Evolutionary conservation across 2,329 filamentous ascomycete genomes (phyloP), one percentile per base, ranked within the genome.

Genomic region (Onygenales sp.): DNA sequence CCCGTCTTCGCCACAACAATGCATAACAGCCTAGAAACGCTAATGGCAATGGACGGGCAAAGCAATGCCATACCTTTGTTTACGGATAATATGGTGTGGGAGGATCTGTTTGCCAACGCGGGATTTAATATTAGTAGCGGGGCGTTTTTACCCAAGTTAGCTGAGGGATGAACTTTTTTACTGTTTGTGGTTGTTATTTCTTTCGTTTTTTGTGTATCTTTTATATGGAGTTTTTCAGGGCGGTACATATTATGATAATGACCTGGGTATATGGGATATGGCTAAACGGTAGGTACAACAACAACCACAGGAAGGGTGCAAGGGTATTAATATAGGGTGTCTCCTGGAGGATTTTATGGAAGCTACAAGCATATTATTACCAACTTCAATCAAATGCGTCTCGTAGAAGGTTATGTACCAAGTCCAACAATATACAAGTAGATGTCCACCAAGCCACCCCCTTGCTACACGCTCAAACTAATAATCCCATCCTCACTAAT

Each of bases 81-180:
- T 42, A 55, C 56, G 10, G 54, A 59, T 43, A 57, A 57, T 27
- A 47, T 44, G 33, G 54, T 55, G 10, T 61, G 59, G 59, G 57
- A 59, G 14, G 50, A 55, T 50, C 45, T 61, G 27, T 61, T 61
- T 53, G 58, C 59, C 2, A 54, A 59, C 50, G 58, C 58, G 13
- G 59, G 59, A n/a, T 60, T 61, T 50, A 61, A 59, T 39, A 60
- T 61, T n/a, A 57, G 39, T 42, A 58, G 50, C 32, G 59, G 59
- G 14, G 55, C 57, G 11, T 61, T 61, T 47, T 38, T 61, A 43
- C 54, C 57, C 8, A 60, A 58, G 21, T 46, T 58, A n/a, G 54
- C 52, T 5, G 56, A 54, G 13, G 38, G 9, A 13, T 49, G 36
- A 49, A 33, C 7, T 39, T 11, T 10, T 27, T 27, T 5, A 5